Evolutionary conservation across 2,329 filamentous ascomycete genomes (phyloP).

Genomic region (Fusarium scirpi): DNA sequence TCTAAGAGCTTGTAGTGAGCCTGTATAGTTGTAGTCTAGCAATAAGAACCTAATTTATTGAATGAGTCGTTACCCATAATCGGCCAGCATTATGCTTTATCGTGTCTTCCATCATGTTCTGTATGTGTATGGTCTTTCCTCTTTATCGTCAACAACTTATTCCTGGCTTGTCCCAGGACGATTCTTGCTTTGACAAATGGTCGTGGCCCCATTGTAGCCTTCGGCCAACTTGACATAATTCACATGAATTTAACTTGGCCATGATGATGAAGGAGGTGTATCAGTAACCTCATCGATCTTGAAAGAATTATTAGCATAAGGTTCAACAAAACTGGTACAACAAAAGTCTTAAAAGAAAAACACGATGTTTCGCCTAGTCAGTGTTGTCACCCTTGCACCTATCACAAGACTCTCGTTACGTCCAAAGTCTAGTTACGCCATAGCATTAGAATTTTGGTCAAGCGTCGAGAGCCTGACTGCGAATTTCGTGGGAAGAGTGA

Average conservation of each 20-base stretch:
- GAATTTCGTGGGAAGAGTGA: background rate
- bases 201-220: too few species aligned
- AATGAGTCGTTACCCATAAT: background rate
- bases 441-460: background rate
- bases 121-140: background rate
- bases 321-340: background rate
- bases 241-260: background rate
- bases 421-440: background rate
- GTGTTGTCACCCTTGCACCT: background rate
- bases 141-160: background rate
- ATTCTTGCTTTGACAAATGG: background rate
- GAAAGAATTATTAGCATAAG: background rate
- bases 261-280: background rate
- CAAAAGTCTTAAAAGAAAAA: background rate
- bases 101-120: background rate
- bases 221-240: background rate
- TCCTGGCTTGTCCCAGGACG: background rate
- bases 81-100: too few species aligned
- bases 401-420: background rate
- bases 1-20: background rate
- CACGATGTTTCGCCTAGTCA: background rate
- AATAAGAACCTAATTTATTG: background rate
- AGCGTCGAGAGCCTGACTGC: background rate
- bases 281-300: background rate
- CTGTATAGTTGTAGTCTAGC: background rate